Evolutionary conservation across 495 filamentous ascomycete species (phyloP).

Genomic region (Barbatosphaeria neglecta): DNA sequence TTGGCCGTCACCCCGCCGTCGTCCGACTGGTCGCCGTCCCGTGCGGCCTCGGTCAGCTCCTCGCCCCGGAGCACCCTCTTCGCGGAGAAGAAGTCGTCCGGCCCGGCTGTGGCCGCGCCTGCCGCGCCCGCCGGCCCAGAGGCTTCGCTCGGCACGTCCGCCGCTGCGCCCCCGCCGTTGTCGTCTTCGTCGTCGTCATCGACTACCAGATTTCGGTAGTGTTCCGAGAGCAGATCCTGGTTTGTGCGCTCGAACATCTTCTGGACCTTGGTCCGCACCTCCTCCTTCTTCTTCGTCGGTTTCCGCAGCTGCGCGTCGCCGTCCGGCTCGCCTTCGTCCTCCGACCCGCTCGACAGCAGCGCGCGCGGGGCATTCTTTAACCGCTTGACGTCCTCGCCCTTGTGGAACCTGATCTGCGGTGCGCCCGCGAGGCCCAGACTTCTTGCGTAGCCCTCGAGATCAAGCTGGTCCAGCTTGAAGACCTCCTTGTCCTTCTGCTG

Average conservation of each 20-base stretch:
- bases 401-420: conserved; percentile 82
- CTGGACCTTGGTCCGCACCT: conserved; percentile 82
- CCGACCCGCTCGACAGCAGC: conserved; percentile 39
- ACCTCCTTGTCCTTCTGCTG: conserved; percentile 88
- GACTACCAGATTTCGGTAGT: conserved; percentile 77
- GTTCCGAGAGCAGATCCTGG: conserved; percentile 84
- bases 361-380: conserved; percentile 74
- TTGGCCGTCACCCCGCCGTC: conserved; percentile 27
- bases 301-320: conserved; percentile 7
- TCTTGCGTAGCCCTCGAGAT: conserved; percentile 72
- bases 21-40: conserved; percentile 18
- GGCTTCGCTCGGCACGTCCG: no score
- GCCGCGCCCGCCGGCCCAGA: no score
- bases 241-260: conserved; percentile 94
- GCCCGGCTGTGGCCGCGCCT: conserved; percentile 39
- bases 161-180: no score
- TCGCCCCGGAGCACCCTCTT: conserved; percentile 65
- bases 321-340: conserved; percentile 34
- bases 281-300: conserved; percentile 46
- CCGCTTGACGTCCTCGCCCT: conserved; percentile 73
- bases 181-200: conserved; percentile 44
- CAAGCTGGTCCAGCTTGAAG: conserved; percentile 69
- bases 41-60: conserved; percentile 23
- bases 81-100: conserved; percentile 75
- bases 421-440: conserved; percentile 83